These are phyloP conservation scores for Coniochaeta sp. DNA, from an alignment of 2,329 filamentous ascomycete species.

Conservation along the genomic window DNA sequence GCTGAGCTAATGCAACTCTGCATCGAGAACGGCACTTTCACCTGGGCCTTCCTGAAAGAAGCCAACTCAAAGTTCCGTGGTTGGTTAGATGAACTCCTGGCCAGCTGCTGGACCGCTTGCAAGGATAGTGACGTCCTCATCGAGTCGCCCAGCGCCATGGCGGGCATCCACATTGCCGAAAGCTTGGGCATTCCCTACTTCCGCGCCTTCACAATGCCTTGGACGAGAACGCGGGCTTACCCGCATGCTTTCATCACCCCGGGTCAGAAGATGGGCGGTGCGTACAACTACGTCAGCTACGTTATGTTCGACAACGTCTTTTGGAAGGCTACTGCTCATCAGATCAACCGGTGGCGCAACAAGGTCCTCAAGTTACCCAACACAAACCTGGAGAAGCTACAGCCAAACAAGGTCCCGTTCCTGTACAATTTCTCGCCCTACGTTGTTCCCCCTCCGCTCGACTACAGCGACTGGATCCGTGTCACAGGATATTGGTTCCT, in stretches of 20 bases:
- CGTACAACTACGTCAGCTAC: constrained; percentile 92
- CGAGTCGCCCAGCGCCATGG: constrained; percentile 94
- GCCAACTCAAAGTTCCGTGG: constrained; percentile 80
- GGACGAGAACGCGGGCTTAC: constrained; percentile 92
- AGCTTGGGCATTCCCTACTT: constrained; percentile 91
- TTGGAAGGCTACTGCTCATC: constrained; percentile 86
- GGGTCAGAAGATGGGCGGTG: constrained; percentile 87
- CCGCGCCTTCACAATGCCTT: constrained; percentile 96
- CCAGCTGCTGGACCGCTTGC: constrained; percentile 75
- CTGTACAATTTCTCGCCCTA: constrained; percentile 94
- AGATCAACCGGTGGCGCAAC: constrained; percentile 90
- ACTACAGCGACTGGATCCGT: constrained; percentile 96
- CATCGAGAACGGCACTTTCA: constrained; percentile 96
- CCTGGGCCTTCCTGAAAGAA: constrained; percentile 80
- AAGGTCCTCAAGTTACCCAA: constrained; percentile 68
- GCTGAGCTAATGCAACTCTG: constrained; percentile 93
- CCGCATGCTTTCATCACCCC: constrained; percentile 94
- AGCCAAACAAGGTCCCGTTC: constrained; percentile 96
- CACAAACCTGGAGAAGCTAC: constrained; percentile 83
- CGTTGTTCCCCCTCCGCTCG: constrained; percentile 87
- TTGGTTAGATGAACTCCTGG: constrained; percentile 89
- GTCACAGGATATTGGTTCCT: constrained; percentile 98
- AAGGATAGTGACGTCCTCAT: constrained; percentile 85
- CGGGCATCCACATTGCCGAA: constrained; percentile 94
- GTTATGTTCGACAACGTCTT: constrained; percentile 95